These are phyloP conservation scores for Tolypocladium album DNA, from an alignment of 2,329 filamentous ascomycete genomes.

Conservation along the genomic window DNA sequence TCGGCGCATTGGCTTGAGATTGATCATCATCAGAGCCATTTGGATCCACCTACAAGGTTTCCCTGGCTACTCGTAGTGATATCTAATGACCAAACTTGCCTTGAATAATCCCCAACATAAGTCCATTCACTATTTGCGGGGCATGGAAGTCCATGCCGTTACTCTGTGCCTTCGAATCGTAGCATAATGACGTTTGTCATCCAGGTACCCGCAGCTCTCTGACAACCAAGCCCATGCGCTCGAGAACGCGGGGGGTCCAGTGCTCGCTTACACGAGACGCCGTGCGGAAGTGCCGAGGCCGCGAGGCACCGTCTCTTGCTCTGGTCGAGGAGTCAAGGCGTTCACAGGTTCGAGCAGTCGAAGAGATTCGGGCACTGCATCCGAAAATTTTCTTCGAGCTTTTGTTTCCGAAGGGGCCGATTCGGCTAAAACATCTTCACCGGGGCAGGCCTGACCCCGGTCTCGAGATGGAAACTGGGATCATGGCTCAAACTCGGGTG, in stretches of 20 bases:
- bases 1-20: slow-evolving; percentile 57
- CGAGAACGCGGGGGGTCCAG: neutral
- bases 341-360: too few species aligned
- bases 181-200: neutral
- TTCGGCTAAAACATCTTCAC: neutral
- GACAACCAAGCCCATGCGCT: neutral
- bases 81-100: neutral
- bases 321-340: neutral
- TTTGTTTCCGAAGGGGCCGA: neutral
- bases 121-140: neutral
- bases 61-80: neutral
- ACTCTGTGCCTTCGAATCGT: neutral
- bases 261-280: neutral
- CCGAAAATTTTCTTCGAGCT: neutral
- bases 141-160: neutral
- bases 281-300: neutral
- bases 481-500: neutral
- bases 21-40: neutral
- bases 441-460: neutral
- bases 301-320: neutral
- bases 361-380: neutral
- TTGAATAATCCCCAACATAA: neutral
- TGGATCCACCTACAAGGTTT: neutral
- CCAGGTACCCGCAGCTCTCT: neutral
- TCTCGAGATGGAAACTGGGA: neutral